Evolutionary conservation across 805 yeast genomes (phyloP), one percentile per base, ranked within the genome.

Genomic region (Pichia cephalocereana): DNA sequence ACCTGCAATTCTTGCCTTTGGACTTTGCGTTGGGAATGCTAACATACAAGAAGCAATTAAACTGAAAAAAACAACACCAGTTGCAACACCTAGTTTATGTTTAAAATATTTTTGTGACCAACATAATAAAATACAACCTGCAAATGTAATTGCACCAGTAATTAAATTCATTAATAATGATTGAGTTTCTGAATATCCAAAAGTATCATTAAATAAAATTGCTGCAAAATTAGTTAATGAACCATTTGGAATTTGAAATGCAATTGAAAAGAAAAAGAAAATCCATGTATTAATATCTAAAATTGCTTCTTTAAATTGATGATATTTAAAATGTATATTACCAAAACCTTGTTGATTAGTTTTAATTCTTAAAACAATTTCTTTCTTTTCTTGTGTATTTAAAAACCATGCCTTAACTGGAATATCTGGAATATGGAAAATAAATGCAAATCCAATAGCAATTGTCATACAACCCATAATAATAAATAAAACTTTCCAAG

Each of bases 191-290:
- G 49, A 31, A 52, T 59, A 67, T 2, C 68, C 70, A 51, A 60
- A 66, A 9, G 64, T 63, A 43, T 49, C 54, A 14, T 19, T 32
- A 23, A 70, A 54, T 19, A 69, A 54, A 15, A 68, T 59, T 49
- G 69, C 73, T 17, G 72, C 72, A 52, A 77, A 71, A 43, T 75
- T 52, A 75, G 81, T 51, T 73, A 69, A 54, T 27, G 67, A 70
- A 53, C 70, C 65, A 45, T 61, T 61, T 63, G 58, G 71, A 41
- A 61, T 70, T 40, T 50, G 48, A 43, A 46, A 43, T 45, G 56
- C 46, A 38, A 59, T 46, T 26, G 54, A 61, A 32, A 47, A 49
- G 27, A 57, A 47, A 70, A 59, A 42, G 68, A 71, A 63, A 47
- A 71, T 70, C 70, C 75, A 70, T 5, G 80, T 78, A 27, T 63